Conservation (phyloP, 805 yeast genomes). For the Barnettozyma pratensis region DNA sequence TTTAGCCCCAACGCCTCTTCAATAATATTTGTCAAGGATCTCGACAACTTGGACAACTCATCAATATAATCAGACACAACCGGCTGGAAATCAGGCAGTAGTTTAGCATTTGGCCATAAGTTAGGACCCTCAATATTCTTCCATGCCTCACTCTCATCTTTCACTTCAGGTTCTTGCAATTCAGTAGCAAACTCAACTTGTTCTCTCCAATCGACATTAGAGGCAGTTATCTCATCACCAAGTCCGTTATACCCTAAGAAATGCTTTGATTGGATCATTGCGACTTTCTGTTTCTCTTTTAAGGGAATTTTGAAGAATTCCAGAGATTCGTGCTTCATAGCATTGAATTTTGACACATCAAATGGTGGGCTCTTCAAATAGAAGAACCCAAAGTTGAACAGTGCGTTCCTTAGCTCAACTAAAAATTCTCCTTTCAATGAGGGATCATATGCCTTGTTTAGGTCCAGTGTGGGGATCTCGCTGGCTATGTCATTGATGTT, state of each 20-base stretch:
- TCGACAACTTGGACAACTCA: constrained; percentile 41
- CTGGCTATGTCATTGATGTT: background rate
- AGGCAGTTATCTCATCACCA: constrained; percentile 43
- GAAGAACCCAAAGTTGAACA: constrained; percentile 42
- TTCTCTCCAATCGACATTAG: constrained; percentile 44
- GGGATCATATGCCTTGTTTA: background rate
- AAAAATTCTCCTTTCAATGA: constrained; percentile 1
- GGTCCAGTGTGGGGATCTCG: constrained; percentile 6
- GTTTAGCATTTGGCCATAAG: constrained; percentile 35
- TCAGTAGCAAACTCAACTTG: constrained; percentile 47
- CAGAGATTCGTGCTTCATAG: constrained; percentile 28
- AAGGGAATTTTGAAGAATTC: constrained; percentile 37
- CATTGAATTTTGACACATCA: constrained; percentile 20
- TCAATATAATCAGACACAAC: constrained; percentile 32
- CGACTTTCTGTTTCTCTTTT: constrained; percentile 33
- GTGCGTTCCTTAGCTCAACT: constrained; percentile 40
- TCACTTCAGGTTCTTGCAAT: constrained; percentile 35
- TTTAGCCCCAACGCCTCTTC: constrained; percentile 52
- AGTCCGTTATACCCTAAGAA: constrained; percentile 42
- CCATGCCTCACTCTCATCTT: constrained; percentile 30
- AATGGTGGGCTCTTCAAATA: constrained; percentile 40
- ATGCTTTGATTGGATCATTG: constrained; percentile 39
- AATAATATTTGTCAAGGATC: constrained; percentile 39
- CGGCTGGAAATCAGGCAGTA: constrained; percentile 32
- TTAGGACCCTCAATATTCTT: constrained; percentile 44